phyloP scores from a whole-genome alignment of 2,329 filamentous ascomycete genomes.

The Geosmithia morbida region DNA sequence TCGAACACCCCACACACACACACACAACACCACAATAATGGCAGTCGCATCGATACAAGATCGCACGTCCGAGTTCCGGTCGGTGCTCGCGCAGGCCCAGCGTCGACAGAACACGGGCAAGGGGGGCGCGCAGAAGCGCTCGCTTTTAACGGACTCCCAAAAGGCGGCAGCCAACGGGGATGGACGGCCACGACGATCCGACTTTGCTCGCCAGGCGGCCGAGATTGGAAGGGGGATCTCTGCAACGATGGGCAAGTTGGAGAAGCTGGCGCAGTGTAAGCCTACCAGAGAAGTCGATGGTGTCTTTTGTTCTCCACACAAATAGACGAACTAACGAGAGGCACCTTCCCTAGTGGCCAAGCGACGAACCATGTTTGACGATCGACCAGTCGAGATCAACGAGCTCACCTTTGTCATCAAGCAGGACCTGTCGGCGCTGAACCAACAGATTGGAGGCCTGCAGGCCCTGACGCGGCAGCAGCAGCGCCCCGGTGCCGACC shows the following conservation, averaged over 20 bases:
- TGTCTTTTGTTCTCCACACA: not conserved
- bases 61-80: constrained; percentile 87
- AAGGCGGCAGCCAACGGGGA: constrained; percentile 46
- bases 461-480: constrained; percentile 62
- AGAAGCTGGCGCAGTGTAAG: constrained; percentile 75
- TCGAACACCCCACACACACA: not conserved
- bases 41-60: constrained; percentile 77
- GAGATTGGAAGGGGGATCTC: constrained; percentile 87
- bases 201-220: constrained; percentile 84
- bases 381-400: constrained; percentile 91
- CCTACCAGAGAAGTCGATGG: constrained; percentile 4
- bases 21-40: constrained; percentile 24
- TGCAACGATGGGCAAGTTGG: constrained; percentile 85
- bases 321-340: not conserved
- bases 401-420: constrained; percentile 97
- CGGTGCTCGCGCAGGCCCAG: constrained; percentile 77
- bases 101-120: constrained; percentile 65
- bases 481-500: constrained; percentile 58
- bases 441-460: constrained; percentile 77
- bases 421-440: constrained; percentile 74
- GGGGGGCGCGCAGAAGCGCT: constrained; percentile 64
- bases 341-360: constrained; percentile 53
- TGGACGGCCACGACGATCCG: constrained; percentile 52
- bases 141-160: constrained; percentile 61
- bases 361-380: constrained; percentile 92